Percentiles rank a stretch among this genome's conserved stretches.
Evolutionary conservation across 306 rosid genomes (phyloP).

Genomic region (Benincasa hispida): DNA sequence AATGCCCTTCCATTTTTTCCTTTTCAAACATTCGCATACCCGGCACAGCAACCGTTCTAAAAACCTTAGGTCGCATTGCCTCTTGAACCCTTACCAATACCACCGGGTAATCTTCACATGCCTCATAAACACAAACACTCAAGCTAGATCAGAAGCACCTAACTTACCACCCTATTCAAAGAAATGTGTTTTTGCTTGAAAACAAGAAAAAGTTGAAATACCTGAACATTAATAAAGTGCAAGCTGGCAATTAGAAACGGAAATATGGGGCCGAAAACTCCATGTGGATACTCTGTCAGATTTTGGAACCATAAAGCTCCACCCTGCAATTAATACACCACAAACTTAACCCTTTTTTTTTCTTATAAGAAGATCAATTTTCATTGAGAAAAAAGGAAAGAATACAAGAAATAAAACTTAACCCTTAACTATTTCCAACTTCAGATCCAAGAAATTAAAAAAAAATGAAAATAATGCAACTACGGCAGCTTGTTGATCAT

Average conservation of each 20-base stretch:
- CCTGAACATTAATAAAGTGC: slow-evolving; percentile 69
- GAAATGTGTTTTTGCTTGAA: neutral
- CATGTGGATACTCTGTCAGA: slow-evolving; percentile 61
- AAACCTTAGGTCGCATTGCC: neutral
- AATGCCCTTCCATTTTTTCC: neutral
- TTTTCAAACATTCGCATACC: neutral
- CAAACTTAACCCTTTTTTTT: slow-evolving; percentile 10
- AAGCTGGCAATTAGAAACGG: slow-evolving; percentile 64
- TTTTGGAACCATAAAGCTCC: slow-evolving; percentile 89
- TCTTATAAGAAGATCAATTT: too few species aligned
- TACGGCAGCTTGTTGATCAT: neutral
- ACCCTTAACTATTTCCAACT: neutral
- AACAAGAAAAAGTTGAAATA: slow-evolving; percentile 18
- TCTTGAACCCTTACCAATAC: neutral
- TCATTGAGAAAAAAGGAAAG: too few species aligned
- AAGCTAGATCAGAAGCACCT: neutral
- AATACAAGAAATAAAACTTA: too few species aligned
- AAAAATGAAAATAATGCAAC: neutral
- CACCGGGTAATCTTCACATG: neutral
- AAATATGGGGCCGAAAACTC: slow-evolving; percentile 59
- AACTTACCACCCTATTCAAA: neutral
- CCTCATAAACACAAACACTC: neutral
- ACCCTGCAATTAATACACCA: slow-evolving; percentile 44
- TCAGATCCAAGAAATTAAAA: neutral
- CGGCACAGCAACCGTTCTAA: neutral